Evolutionary conservation across 768 basidiomycete species (phyloP), one percentile per base, ranked within the genome.

Genomic region (Nevesoporus exiguus): DNA sequence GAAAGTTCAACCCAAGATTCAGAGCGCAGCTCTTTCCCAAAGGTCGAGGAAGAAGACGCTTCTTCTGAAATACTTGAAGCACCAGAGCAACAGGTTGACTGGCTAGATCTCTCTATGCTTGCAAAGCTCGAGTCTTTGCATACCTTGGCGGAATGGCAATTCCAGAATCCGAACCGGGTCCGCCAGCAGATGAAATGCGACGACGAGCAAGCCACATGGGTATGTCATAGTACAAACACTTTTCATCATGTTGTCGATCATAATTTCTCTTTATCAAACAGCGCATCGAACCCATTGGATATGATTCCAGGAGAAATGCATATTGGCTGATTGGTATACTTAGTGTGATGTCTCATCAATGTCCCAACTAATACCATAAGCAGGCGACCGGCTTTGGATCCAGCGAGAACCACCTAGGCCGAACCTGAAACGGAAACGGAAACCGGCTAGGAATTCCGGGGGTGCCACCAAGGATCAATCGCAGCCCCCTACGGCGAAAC

Each of bases 261-360:
- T 25, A 22, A 34, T 22, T 42, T 19, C 45, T 48, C 30, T 37
- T 43, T 47, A 47, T 49, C 37, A 66, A 46, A 36, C 52, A 94
- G 92, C 86, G 92, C 24, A 83, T 88, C 51, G 88, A 92, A 62
- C 91, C 92, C 9, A 81, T 93, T 56, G 92, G 92, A 7, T 91
- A 88, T 59, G 92, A 93, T 61, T 79, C 80, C 37, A 85, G 85
- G 64, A 75, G 74, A 7, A 91, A 92, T 66, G 84, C 86, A 0
- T 93, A 92, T 65, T 93, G 90, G 90, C 70, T 92, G 22, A 88
- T 94, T 58, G 91, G 92, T 40, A 78, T 88, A 71, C 34, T 74
- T 33, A 8, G 21, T 19, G 8, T 31, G 25, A 14, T 47, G 21
- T 41, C 48, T 24, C 33, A 27, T 21, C 7, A 6, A 30, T 46